Evolutionary conservation across 1,139 yeast genomes (phyloP), one percentile per base, ranked within the genome.

Genomic region (Debaryomyces nepalensis): DNA sequence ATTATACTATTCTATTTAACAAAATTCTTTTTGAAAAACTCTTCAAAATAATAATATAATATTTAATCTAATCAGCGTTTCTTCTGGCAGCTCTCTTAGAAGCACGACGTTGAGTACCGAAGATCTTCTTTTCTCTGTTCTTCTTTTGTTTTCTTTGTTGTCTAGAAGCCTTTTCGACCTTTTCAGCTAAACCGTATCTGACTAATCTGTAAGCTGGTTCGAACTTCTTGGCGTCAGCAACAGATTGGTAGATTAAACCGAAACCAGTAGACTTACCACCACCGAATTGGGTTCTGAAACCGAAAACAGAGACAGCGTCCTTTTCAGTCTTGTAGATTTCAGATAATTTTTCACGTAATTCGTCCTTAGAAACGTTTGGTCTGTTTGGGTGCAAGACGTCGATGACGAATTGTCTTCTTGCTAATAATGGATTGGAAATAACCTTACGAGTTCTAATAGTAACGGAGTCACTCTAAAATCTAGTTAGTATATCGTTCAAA

Each of bases 141-240:
- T 93, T 93, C 91, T 88, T 89, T 87, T 93, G 99, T 81, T 95
- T 95, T 84, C 99, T 90, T 83, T 95, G 99, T 83, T 91, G 97
- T 90, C 98, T 90, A 66, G 97, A 89, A 66, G 97, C 82, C 84
- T 89, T 90, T 77, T 93, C 98, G 67, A 85, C 90, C 84, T 88
- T 89, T 63, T 79, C 80, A 72, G 96, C 97, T 73, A 91, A 84
- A 68, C 98, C 99, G 82, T 88, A 87, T 87, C 99, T 93, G 67
- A 93, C 96, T 72, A 90, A 89, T 82, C 99, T 91, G 95, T 93
- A 93, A 63, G 90, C 73, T 81, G 99, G 99, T 82, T 93, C 99
- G 76, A 93, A 93, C 79, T 84, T 91, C 87, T 91, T 88, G 73
- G 96, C 95, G 70, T 91, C 97, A 66, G 95, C 97, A 67, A 82